Conservation (phyloP, 2,329 filamentous ascomycete genomes). For the Diaporthe australafricana region DNA sequence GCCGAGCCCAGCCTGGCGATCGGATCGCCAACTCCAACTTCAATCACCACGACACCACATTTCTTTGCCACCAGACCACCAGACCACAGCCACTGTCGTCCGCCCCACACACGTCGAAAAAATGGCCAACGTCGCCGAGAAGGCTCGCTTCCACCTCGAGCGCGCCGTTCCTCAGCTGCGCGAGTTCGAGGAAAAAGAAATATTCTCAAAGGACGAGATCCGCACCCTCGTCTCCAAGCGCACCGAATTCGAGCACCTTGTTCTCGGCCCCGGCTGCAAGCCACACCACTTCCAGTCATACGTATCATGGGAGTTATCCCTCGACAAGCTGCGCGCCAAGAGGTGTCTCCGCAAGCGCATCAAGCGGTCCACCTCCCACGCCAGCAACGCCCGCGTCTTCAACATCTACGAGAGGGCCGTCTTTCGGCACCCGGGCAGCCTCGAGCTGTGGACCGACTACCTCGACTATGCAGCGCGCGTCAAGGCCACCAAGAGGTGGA, state of each 20-base stretch:
- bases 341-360: slow-evolving; percentile 85
- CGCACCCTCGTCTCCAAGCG: slow-evolving; percentile 88
- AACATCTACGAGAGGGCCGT: slow-evolving; percentile 90
- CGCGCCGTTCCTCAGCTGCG: slow-evolving; percentile 91
- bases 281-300: slow-evolving; percentile 87
- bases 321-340: slow-evolving; percentile 83
- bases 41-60: not conserved
- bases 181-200: slow-evolving; percentile 90
- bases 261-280: slow-evolving; percentile 83
- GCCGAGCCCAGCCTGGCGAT: not conserved
- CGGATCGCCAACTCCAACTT: not conserved
- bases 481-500: slow-evolving; percentile 75
- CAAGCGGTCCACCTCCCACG: slow-evolving; percentile 73
- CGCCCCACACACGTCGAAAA: slow-evolving; percentile 21
- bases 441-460: slow-evolving; percentile 90
- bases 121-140: slow-evolving; percentile 90
- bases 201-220: slow-evolving; percentile 94
- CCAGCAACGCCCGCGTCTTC: slow-evolving; percentile 85
- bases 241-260: slow-evolving; percentile 91
- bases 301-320: slow-evolving; percentile 76
- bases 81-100: not conserved
- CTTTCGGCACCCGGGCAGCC: slow-evolving; percentile 83
- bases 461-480: slow-evolving; percentile 81
- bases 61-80: not conserved
- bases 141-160: slow-evolving; percentile 95